These are phyloP conservation scores for Austroboletus festivus DNA, from an alignment of 768 basidiomycete species.

Conservation along the genomic window DNA sequence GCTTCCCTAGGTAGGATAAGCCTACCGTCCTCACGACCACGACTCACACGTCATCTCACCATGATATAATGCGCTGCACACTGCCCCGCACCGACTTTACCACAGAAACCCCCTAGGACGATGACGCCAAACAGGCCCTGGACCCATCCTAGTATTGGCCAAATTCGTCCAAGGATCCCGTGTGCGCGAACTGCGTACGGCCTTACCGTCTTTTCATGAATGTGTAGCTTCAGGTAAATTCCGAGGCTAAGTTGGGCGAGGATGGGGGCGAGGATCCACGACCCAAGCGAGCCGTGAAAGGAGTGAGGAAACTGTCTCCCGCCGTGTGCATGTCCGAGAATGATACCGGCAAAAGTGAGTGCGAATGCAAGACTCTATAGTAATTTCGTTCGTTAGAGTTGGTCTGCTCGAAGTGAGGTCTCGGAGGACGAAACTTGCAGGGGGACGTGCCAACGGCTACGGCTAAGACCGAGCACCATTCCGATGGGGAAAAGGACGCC, in stretches of 20 bases:
- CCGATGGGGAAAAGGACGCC: constrained; percentile 83
- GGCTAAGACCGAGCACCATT: constrained; percentile 71
- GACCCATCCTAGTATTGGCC: constrained; percentile 83
- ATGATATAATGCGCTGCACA: constrained; percentile 88
- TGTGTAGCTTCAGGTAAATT: constrained; percentile 89
- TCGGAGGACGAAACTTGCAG: constrained; percentile 48
- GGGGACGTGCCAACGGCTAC: constrained; percentile 89
- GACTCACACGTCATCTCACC: constrained; percentile 32
- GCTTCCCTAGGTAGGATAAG: constrained; percentile 49
- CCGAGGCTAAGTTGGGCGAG: constrained; percentile 67
- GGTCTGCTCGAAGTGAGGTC: neutral
- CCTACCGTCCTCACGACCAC: constrained; percentile 8
- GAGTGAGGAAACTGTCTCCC: constrained; percentile 76
- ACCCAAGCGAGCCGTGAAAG: constrained; percentile 67
- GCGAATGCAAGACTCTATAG: constrained; percentile 62
- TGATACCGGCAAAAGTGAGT: constrained; percentile 68
- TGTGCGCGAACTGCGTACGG: constrained; percentile 70
- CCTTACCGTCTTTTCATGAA: constrained; percentile 72
- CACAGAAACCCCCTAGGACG: constrained; percentile 75
- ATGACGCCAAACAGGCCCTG: constrained; percentile 88
- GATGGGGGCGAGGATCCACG: constrained; percentile 55
- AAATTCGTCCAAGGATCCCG: constrained; percentile 77
- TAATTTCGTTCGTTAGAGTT: neutral
- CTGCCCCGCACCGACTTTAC: constrained; percentile 66
- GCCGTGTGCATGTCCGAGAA: constrained; percentile 83